Conservation (phyloP, 139 green algal genomes). For the Trebouxia sp. region DNA sequence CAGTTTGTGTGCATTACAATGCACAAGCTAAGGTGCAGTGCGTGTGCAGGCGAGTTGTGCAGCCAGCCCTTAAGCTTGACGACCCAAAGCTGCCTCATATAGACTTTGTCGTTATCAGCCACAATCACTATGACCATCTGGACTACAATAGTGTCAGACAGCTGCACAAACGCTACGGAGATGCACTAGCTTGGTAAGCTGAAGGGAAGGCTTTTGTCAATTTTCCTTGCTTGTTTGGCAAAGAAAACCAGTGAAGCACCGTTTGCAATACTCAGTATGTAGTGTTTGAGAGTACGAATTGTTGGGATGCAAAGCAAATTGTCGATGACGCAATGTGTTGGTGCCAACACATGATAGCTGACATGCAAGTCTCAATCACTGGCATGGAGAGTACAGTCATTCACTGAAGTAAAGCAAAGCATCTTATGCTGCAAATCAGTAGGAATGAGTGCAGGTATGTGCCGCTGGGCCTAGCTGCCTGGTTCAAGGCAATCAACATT, state of each 20-base stretch:
- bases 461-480: constrained; percentile 63
- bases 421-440: no score
- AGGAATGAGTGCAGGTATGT: constrained; percentile 75
- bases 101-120: constrained; percentile 75
- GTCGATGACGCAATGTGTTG: no score
- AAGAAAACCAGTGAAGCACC: no score
- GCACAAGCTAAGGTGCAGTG: not conserved
- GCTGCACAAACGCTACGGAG: constrained; percentile 54
- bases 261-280: no score
- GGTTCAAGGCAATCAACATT: constrained; percentile 61
- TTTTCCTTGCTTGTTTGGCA: not conserved
- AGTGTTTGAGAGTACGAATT: no score
- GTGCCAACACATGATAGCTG: no score
- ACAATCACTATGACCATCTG: constrained; percentile 86
- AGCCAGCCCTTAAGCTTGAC: constrained; percentile 36
- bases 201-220: not conserved
- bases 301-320: no score
- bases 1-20: no score
- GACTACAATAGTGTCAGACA: constrained; percentile 48
- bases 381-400: no score
- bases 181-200: constrained; percentile 42
- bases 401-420: no score
- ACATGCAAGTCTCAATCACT: no score
- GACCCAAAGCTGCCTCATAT: constrained; percentile 50
- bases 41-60: constrained; percentile 29